Percentiles rank a stretch among this genome's conserved stretches.
These are phyloP conservation scores for Sphagnum contortum DNA, from an alignment of 225 moss, liverwort and hornwort species.

Conservation along the genomic window DNA sequence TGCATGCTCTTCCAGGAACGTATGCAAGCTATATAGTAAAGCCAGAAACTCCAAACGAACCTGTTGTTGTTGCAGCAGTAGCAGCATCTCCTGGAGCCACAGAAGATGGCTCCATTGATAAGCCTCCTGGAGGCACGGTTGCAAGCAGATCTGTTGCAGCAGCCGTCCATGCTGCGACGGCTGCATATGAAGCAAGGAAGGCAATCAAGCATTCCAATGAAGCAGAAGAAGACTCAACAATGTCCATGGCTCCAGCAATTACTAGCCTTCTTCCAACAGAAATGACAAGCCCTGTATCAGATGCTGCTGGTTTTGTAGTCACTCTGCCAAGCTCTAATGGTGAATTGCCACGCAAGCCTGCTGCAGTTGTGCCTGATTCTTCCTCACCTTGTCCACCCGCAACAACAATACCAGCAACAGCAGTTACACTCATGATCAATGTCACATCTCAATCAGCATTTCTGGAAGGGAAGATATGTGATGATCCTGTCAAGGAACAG, in stretches of 20 bases:
- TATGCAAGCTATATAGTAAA: no score
- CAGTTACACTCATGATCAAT: no score
- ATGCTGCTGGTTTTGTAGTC: neutral
- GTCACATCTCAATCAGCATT: no score
- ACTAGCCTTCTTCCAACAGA: neutral
- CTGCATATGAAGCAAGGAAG: constrained; percentile 38
- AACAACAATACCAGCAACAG: no score
- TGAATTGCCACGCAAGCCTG: constrained; percentile 12
- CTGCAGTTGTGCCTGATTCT: neutral
- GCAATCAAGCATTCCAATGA: neutral
- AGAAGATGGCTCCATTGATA: constrained; percentile 4
- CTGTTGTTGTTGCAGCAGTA: constrained; percentile 6
- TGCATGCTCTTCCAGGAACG: constrained; percentile 19
- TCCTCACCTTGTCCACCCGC: no score
- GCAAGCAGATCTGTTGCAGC: constrained; percentile 16
- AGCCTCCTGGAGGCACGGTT: constrained; percentile 10
- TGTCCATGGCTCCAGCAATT: neutral
- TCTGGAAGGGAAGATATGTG: no score
- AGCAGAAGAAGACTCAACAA: constrained; percentile 3
- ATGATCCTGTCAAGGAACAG: neutral
- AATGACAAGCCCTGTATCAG: neutral
- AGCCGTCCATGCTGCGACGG: constrained; percentile 10
- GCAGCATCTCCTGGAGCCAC: constrained; percentile 7
- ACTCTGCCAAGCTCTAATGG: constrained; percentile 10
- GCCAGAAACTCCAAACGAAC: neutral